Base-by-base conservation (phyloP, 2,329 filamentous ascomycete species). In the Alternaria triticimaculans region DNA sequence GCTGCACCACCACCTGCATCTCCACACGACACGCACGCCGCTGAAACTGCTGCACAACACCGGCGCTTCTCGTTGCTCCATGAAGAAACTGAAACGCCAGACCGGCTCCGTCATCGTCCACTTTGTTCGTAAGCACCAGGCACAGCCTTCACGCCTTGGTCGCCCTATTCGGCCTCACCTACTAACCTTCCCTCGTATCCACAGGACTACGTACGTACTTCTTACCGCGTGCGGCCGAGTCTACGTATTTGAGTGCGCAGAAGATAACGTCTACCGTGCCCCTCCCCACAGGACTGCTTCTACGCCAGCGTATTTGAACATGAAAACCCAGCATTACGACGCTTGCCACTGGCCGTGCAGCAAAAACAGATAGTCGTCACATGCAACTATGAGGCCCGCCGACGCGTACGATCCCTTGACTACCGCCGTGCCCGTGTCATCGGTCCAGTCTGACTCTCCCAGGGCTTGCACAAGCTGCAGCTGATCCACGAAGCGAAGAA, bases 221-320 rank as follows among this genome's bases (percentile, higher is more conserved):
- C 30, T 48, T 41, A 46, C 55, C 58, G 28, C 45, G 48, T 62
- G 65, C 59, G 62, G 55, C 54, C 59, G 61, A 43, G 25, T 57
- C 53, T 55, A 30, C 28, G 28, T 30, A 30, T 30, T 30, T 30
- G 28, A 30, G 12, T 30, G 51, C 60, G 61, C 53, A 58, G 62
- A 60, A 48, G n/a, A 49, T 63, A 53, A 60, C 46, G 44, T 51
- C 11, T 45, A 20, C 53, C 45, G 18, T 51, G 30, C 14, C 23
- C 37, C 6, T 64, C 54, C 25, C 62, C 66, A 48, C 18, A 94
- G 78, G 92, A 95, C 82, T 97, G 93, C 83, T 98, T 98, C 84
- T 98, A 98, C 79, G 94, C 94, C 21, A 93, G 93, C 54, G 94
- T 96, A 9, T 90, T 96, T 70, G 94, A 97, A 81, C 90, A 90